These are phyloP conservation scores for Biancaea sappan DNA, from an alignment of 306 rosid genomes.

Conservation along the genomic window DNA sequence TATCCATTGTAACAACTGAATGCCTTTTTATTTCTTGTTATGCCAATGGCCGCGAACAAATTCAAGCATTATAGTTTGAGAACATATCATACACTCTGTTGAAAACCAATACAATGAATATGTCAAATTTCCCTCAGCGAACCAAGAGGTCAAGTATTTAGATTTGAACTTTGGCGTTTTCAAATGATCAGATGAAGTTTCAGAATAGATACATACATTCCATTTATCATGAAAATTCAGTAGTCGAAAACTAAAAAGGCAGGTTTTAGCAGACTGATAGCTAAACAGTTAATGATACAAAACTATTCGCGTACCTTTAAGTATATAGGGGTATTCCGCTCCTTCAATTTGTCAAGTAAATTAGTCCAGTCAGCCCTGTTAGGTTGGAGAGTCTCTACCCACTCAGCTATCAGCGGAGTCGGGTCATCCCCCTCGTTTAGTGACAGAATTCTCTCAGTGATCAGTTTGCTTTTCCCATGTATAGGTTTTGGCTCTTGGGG, in stretches of 20 bases:
- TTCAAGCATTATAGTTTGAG: not conserved
- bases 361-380: conserved; percentile 70
- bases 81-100: not conserved
- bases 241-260: not conserved
- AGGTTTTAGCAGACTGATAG: not conserved
- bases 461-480: conserved; percentile 67
- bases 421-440: conserved; percentile 55
- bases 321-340: conserved; percentile 51
- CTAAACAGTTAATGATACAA: conserved; percentile 12
- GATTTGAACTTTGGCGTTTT: conserved; percentile 8
- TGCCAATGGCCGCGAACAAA: not conserved
- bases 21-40: not conserved
- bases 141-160: not conserved
- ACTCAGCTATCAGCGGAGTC: conserved; percentile 63
- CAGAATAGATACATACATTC: conserved; percentile 4
- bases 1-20: not conserved
- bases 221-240: conserved; percentile 10
- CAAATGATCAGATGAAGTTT: conserved; percentile 22
- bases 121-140: not conserved
- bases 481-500: conserved; percentile 71
- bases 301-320: conserved; percentile 60
- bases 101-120: not conserved
- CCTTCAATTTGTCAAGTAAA: conserved; percentile 71
- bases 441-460: conserved; percentile 57
- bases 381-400: conserved; percentile 81